Conservation (phyloP, 1,139 yeast genomes). For the Protomyces macrosporus region DNA sequence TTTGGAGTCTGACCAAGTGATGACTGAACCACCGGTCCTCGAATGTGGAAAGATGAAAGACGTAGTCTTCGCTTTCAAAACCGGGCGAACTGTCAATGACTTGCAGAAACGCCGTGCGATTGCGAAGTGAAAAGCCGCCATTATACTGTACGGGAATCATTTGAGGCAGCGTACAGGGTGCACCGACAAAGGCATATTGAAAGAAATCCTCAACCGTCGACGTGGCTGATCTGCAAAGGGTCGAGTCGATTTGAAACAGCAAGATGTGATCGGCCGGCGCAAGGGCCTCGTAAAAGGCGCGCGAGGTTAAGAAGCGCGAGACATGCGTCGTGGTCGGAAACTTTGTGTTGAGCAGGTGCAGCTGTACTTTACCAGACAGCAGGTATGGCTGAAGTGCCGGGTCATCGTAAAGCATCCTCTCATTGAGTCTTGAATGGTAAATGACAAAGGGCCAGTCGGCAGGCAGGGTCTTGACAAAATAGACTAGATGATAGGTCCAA, state of each 20-base stretch:
- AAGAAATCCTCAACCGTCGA: constrained; percentile 6
- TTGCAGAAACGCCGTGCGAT: neutral
- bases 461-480: neutral
- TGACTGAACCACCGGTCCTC: constrained; percentile 6
- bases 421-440: constrained; percentile 9
- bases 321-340: neutral
- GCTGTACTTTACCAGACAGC: neutral
- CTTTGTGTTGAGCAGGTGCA: neutral
- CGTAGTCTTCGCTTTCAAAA: neutral
- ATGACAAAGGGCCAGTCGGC: constrained; percentile 16
- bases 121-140: constrained; percentile 12
- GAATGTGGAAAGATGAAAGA: neutral
- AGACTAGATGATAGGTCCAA: neutral
- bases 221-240: constrained; percentile 1
- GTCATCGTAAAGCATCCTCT: neutral
- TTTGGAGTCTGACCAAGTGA: neutral
- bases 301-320: neutral
- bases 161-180: neutral
- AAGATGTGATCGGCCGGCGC: constrained; percentile 8
- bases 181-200: constrained; percentile 12
- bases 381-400: neutral
- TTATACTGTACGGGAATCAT: neutral
- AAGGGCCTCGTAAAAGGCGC: constrained; percentile 6
- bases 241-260: constrained; percentile 6
- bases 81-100: constrained; percentile 1